These are phyloP conservation scores for Pseudozyma pruni DNA, from an alignment of 1,284 basidiomycete genomes.

Conservation along the genomic window DNA sequence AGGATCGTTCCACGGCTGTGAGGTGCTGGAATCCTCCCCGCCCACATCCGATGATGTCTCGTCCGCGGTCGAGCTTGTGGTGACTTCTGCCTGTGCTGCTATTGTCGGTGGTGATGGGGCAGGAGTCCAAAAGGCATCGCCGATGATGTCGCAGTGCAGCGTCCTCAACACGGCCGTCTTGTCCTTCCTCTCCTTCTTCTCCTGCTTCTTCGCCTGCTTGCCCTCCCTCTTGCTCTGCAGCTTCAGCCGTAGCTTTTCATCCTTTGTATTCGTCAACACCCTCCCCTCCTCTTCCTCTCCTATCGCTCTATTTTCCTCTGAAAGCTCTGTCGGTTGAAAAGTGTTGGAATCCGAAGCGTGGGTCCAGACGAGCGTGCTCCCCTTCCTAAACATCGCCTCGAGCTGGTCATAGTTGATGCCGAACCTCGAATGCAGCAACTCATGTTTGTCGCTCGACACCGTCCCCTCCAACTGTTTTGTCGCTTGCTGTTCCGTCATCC, in stretches of 20 bases:
- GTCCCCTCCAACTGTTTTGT: slow-evolving; percentile 82
- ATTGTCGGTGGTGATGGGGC: not conserved
- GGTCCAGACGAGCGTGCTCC: slow-evolving; percentile 81
- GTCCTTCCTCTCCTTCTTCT: slow-evolving; percentile 32
- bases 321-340: too few relatives aligned
- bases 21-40: slow-evolving; percentile 24
- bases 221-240: slow-evolving; percentile 20
- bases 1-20: slow-evolving; percentile 31
- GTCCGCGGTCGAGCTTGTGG: slow-evolving; percentile 22
- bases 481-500: slow-evolving; percentile 80
- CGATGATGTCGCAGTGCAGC: slow-evolving; percentile 65
- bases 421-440: slow-evolving; percentile 85
- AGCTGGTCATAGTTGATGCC: slow-evolving; percentile 87
- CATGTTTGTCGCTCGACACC: slow-evolving; percentile 86
- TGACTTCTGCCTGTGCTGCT: not conserved
- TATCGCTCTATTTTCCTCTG: too few relatives aligned
- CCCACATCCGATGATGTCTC: slow-evolving; percentile 25
- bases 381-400: slow-evolving; percentile 81
- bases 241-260: slow-evolving; percentile 30
- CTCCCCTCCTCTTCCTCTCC: not conserved
- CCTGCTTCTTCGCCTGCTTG: slow-evolving; percentile 33
- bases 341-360: not conserved
- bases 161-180: slow-evolving; percentile 49
- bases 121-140: slow-evolving; percentile 57
- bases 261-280: slow-evolving; percentile 28